Evolutionary conservation across 2,329 filamentous ascomycete species (phyloP), one percentile per base, ranked within the genome.

Genomic region (Chaetomium sp.): DNA sequence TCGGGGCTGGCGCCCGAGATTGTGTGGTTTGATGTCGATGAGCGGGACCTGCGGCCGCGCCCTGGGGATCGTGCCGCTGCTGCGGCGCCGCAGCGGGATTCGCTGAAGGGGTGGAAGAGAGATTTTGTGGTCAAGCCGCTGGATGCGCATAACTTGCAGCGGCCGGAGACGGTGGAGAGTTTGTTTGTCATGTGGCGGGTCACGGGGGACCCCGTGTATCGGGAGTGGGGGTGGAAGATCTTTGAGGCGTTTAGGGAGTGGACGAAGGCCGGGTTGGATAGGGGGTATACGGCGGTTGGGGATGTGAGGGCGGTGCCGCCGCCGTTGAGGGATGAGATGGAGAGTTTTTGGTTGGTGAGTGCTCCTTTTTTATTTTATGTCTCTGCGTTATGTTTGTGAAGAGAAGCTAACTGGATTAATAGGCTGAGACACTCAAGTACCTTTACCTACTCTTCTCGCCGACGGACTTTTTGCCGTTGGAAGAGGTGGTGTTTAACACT

Each of bases 161-260:
- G 95, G 38, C 95, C 95, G 0, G 95, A 99, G 80, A 97, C 95
- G 0, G 89, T 97, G 19, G 95, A 99, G 80, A 93, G 89, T 65
- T 80, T 99, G 67, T 94, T 98, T 74, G 96, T 98, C 79, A 96
- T 99, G 93, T 99, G 94, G 90, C 89, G 95, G 67, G 96, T 99
- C 75, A 98, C 95, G 0, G 92, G 90, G 27, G 93, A 99, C 67
- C 82, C 86, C 47, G 89, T 87, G 69, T 99, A 99, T 77, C 86
- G 95, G 27, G 88, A 97, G 73, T 97, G 93, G 94, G 95, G 95
- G 19, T 99, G 95, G 95, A 90, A 97, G 72, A 98, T 99, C 89
- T 99, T 99, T 80, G 88, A 91, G 75, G 88, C 89, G 0, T 98
- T 98, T 75, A 83, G 94, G 77, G 89, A 92, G 72, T 85, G 97